phyloP scores from a whole-genome alignment of 192 early-diverging fungal genomes.

The Coemansia sp. region DNA sequence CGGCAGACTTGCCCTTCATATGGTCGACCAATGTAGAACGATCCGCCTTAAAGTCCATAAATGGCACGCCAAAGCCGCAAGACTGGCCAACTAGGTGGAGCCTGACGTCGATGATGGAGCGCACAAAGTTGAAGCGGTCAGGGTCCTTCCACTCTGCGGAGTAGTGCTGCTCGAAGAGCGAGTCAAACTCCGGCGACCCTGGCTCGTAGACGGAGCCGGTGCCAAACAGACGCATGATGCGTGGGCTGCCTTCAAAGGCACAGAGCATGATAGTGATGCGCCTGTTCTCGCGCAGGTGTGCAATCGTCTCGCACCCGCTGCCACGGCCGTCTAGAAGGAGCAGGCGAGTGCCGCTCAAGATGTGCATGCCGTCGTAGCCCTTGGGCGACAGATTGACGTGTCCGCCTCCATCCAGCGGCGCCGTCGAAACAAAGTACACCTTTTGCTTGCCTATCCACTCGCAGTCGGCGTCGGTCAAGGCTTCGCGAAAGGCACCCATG shows the following conservation, averaged over 20 bases:
- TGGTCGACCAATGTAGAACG: slow-evolving; percentile 53
- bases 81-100: slow-evolving; percentile 57
- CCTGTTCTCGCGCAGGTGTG: slow-evolving; percentile 63
- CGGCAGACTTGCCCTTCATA: slow-evolving; percentile 39
- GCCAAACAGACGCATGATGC: slow-evolving; percentile 63
- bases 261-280: slow-evolving; percentile 66
- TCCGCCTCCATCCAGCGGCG: slow-evolving; percentile 53
- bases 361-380: slow-evolving; percentile 58
- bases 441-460: slow-evolving; percentile 60
- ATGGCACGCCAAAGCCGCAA: slow-evolving; percentile 64
- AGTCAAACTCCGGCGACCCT: slow-evolving; percentile 49
- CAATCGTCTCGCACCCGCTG: slow-evolving; percentile 60
- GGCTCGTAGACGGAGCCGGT: slow-evolving; percentile 54
- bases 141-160: slow-evolving; percentile 32
- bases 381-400: slow-evolving; percentile 63
- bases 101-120: slow-evolving; percentile 58
- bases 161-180: slow-evolving; percentile 51
- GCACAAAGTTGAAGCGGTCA: slow-evolving; percentile 42
- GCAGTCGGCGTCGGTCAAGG: slow-evolving; percentile 43
- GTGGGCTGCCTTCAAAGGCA: slow-evolving; percentile 63
- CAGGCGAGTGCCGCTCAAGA: slow-evolving; percentile 44
- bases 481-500: slow-evolving; percentile 56
- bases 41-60: slow-evolving; percentile 55
- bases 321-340: slow-evolving; percentile 42
- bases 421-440: slow-evolving; percentile 59